Base-by-base conservation (phyloP, 257 asterid species). In the Anisodus acutangulus region DNA sequence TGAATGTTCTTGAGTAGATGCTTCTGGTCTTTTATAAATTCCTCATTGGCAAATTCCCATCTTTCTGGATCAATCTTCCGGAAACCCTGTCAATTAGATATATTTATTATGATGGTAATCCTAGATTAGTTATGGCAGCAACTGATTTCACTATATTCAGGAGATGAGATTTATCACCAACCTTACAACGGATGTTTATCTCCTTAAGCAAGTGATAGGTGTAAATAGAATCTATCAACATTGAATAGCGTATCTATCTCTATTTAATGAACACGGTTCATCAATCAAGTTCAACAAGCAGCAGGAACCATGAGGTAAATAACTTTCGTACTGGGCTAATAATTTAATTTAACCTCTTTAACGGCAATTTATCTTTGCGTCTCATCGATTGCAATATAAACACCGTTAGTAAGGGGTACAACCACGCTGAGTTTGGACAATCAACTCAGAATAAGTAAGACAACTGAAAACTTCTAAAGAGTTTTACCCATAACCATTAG, bases 21-120 rank as follows among this genome's bases (percentile, higher is more conserved):
- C 87, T 94, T 94, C 81, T 94, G 92, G 87, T 93, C 99, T 90
- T 94, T 92, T 86, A 92, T 80, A 88, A 96, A 96, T 9, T 91
- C 99, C 37, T 96, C 99, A 82, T 96, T 94, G 16, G 97, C 94
- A 82, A 96, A 96, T 86, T 93, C 98, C 98, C 98, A 94, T 89
- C 86, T 96, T 90, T 96, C 99, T 9, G 99, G 94, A 87, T 96
- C 99, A 84, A 93, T 92, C 92, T 96, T 96, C 88, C 97, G 88
- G 84, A 96, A 96, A 79, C 99, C 99, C 99, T 94, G 86, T 70
- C 82, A 84, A 74, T 76, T 45, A 83, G 79, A 58, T 79, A 57
- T 37, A n/a, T 19, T 31, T 57, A 55, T 60, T 22, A 63, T n/a
- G 47, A 16, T 22, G 26, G 3, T 60, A 19, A 60, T n/a, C 35